These are phyloP conservation scores for Lactuca saligna DNA, from an alignment of 129 eudicot genomes.

Conservation along the genomic window DNA sequence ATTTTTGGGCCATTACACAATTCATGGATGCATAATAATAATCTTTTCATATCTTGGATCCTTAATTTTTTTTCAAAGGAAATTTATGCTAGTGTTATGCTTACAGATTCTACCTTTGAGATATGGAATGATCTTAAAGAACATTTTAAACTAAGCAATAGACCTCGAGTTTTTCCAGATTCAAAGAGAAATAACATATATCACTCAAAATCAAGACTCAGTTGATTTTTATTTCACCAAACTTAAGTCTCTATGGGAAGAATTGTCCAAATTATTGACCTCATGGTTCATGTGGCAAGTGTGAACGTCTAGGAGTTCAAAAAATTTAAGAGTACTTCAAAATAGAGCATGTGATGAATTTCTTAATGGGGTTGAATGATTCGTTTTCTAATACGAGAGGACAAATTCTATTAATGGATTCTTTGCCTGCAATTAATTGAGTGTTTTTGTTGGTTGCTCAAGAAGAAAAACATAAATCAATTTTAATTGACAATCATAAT, in stretches of 20 bases:
- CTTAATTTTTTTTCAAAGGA: too few species aligned
- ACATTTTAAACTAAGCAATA: too few species aligned
- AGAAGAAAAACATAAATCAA: not conserved
- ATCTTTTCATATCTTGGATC: too few species aligned
- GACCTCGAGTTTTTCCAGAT: too few species aligned
- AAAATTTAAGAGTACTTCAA: not conserved
- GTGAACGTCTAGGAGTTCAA: not conserved
- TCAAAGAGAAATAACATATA: too few species aligned
- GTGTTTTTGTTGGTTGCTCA: not conserved
- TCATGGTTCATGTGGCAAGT: not conserved
- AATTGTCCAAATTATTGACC: not conserved
- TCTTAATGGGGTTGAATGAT: constrained; percentile 1
- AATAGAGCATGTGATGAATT: not conserved
- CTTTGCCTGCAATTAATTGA: not conserved
- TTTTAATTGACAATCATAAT: not conserved
- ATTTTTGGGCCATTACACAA: too few species aligned
- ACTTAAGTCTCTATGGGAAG: not conserved
- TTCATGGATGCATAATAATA: too few species aligned
- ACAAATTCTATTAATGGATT: constrained; percentile 1
- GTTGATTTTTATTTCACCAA: not conserved
- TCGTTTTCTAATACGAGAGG: not conserved
- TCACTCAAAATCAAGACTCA: too few species aligned
- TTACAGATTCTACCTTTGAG: too few species aligned
- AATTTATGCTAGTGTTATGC: too few species aligned
- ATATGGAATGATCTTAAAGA: too few species aligned